Evolutionary conservation across 495 filamentous ascomycete species (phyloP), one percentile per base, ranked within the genome.

Genomic region (Hypoxylon subgilvum): DNA sequence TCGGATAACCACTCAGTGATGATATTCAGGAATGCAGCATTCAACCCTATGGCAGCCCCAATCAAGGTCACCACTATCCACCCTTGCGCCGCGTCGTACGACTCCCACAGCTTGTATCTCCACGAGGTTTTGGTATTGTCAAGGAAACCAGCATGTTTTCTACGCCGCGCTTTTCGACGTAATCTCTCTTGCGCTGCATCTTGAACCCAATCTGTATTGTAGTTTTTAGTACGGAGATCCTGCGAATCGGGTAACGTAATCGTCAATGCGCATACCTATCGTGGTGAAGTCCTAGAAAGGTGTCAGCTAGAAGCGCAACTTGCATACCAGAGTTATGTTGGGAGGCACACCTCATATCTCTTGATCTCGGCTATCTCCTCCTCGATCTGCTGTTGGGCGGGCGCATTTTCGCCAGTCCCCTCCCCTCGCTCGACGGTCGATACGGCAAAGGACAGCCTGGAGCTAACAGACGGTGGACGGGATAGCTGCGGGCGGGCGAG

Each of bases 311-410:
- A 32, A 30, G 34, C 36, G 47, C 47, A 36, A 42, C 44, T 23
- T 7, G 17, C 7, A 46, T 39, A 17, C 4, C 23, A 9, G 16
- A 43, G 7, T 16, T n/a, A 14, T 4, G 13, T 8, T 7, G 30
- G n/a, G 36, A 21, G 18, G 51, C 48, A 18, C 69, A 87, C 87
- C 76, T 97, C 94, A 76, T 98, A 98, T 74, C 95, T 84, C 74
- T 96, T 96, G 69, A 98, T 97, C 77, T 96, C 89, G 36, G 87
- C 93, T 65, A 98, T 96, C 76, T 98, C 94, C 69, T 98, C 93
- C 38, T 89, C 86, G 63, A 96, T 89, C 45, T 88, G 84, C 51
- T 85, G 77, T 50, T 84, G 68, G 64, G 77, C 74, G 40, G 71
- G 70, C 53, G 77, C 72, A 49, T 63, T 35, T 12, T 70, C 63